Base-by-base conservation (phyloP, 768 basidiomycete genomes). In the Tulasnella calospora region DNA sequence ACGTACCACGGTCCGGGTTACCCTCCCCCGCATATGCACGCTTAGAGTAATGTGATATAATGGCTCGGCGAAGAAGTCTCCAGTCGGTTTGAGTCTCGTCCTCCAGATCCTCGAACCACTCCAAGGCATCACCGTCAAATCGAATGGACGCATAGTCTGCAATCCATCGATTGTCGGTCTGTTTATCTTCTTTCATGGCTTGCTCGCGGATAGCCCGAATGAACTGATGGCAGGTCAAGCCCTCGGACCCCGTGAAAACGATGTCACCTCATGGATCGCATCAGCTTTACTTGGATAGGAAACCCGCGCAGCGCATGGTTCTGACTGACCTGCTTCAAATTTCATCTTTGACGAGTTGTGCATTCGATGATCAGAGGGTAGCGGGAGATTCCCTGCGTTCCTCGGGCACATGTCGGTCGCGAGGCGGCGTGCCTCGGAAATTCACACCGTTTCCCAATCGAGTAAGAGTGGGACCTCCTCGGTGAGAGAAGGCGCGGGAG, bases 101-200 rank as follows among this genome's bases (percentile, higher is more conserved):
- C 8, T 72, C 71, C 38, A 72, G 36, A 27, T 36, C 41, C 9
- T 40, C 44, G 36, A 40, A 46, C 71, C 71, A 72, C 36, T 46
- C 41, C 71, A 72, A 40, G 6, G 71, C 71, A 36, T 41, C 44
- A 15, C 71, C 71, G 21, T n/a, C 71, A 72, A 72, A 72, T 27
- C 71, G 13, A n/a, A 46, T 72, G 36, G 71, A 72, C 8, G 71
- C 71, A 36, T 41, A 41, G 9, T 46, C 38, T 10, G 71, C 71
- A 5, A 72, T 72, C 71, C 71, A 72, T 40, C n/a, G 23, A 41
- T 40, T 40, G 38, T 72, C 71, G 13, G 12, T 27, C 12, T 72
- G 38, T 38, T 40, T 72, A 13, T 40, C 44, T 4, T 19, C 35
- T 17, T 72, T 35, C n/a, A 72, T 3, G 36, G 71, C 71, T 40